Evolutionary conservation across 805 yeast genomes (phyloP), one percentile per base, ranked within the genome.

Genomic region (Blastobotrys chiropterorum): DNA sequence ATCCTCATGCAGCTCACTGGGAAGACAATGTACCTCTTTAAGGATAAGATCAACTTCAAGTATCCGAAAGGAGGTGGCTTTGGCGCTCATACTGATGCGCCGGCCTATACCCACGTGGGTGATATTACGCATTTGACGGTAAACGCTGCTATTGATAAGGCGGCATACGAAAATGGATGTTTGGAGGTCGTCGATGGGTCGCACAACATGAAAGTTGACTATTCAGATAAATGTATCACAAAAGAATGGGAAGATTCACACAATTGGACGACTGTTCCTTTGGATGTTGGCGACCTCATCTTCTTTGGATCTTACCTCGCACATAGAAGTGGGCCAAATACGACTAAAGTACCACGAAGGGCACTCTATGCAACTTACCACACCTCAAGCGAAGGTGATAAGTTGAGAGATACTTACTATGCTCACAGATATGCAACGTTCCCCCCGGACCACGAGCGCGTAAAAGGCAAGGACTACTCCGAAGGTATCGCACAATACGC

Each of bases 21-120:
- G 6, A 41, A 41, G 31, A 26, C 30, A n/a, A 53, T 53, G 56
- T 46, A 40, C 19, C 39, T 53, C 11, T 53, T 53, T 50, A 53
- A 53, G 39, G 56, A 53, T 46, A 53, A 53, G 50, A 53, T 53
- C 22, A 53, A 53, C 47, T 47, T 48, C 41, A 53, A 53, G 40
- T 43, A 49, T 3, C 46, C 50, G 22, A 46, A 47, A 16, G 56
- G 56, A 19, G 48, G 48, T 15, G 56, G 56, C 13, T 53, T 53
- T 22, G 48, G 44, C 11, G 56, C 56, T 14, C 56, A 53, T 26
- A 45, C 52, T 4, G 56, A 53, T 44, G 56, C 56, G 3, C 56
- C 56, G 11, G 56, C 56, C 19, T 53, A 53, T 46, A 47, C 48
- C 7, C 56, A 53, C 42, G 47, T 53, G 30, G 53, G 50, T 2